Evolutionary conservation across 1,139 yeast genomes (phyloP).

Genomic region (Candida mesenterica): DNA sequence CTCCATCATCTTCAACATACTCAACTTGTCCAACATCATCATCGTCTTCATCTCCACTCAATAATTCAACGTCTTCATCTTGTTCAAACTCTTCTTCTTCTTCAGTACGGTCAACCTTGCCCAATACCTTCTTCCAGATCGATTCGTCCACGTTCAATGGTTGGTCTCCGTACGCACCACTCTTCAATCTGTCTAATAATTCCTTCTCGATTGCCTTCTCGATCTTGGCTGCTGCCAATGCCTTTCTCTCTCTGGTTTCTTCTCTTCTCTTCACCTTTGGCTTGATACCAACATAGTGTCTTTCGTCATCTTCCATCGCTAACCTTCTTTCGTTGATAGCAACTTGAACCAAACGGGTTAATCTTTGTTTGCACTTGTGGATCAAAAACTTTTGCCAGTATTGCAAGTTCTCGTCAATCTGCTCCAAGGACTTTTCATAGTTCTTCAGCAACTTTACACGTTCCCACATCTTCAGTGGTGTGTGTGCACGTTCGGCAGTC

Average conservation of each 20-base stretch:
- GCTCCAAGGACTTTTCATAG: slow-evolving; percentile 81
- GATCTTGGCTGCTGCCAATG: slow-evolving; percentile 92
- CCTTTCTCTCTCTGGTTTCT: slow-evolving; percentile 91
- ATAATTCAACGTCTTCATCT: slow-evolving; percentile 61
- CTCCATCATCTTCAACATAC: slow-evolving; percentile 82
- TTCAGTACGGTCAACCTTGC: slow-evolving; percentile 59
- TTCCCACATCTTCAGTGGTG: slow-evolving; percentile 93
- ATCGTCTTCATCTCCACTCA: slow-evolving; percentile 53
- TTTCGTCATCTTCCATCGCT: slow-evolving; percentile 87
- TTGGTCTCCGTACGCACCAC: slow-evolving; percentile 97
- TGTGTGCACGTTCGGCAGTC: slow-evolving; percentile 95
- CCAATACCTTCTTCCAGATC: slow-evolving; percentile 92
- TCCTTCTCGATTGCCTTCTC: slow-evolving; percentile 97
- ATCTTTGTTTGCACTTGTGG: slow-evolving; percentile 93
- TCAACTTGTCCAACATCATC: slow-evolving; percentile 79
- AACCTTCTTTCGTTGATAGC: slow-evolving; percentile 94
- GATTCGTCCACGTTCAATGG: slow-evolving; percentile 95
- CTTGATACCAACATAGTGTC: slow-evolving; percentile 87
- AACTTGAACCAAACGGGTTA: slow-evolving; percentile 91
- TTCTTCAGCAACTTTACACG: slow-evolving; percentile 85
- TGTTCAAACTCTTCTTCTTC: slow-evolving; percentile 62
- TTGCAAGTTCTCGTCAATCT: slow-evolving; percentile 79
- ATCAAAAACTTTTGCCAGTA: slow-evolving; percentile 93
- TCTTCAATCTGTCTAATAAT: slow-evolving; percentile 86
- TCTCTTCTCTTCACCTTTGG: slow-evolving; percentile 95